Evolutionary conservation across 2,329 filamentous ascomycete genomes (phyloP).

Genomic region (Fusarium coffeatum): DNA sequence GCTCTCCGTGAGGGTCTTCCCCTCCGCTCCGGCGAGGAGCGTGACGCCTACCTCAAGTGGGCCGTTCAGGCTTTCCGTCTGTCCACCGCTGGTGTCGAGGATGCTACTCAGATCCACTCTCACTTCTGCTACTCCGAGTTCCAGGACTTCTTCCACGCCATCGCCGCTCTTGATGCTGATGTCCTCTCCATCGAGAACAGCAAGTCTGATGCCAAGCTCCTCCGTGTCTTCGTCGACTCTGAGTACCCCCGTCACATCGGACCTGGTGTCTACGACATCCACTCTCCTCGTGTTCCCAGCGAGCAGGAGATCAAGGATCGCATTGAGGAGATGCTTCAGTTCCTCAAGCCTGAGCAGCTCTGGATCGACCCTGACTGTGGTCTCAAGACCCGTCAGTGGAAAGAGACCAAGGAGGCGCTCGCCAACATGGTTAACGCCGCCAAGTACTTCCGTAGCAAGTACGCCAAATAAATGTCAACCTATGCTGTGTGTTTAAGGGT

Average conservation of each 20-base stretch:
- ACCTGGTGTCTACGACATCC: conserved; percentile 99
- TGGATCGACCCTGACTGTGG: conserved; percentile 99
- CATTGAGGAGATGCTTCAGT: conserved; percentile 96
- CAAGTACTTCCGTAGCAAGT: conserved; percentile 95
- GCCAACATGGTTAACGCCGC: conserved; percentile 98
- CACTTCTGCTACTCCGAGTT: conserved; percentile 99
- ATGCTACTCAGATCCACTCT: conserved; percentile 99
- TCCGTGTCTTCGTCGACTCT: conserved; percentile 98
- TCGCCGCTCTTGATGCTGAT: conserved; percentile 96
- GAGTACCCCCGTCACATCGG: conserved; percentile 98
- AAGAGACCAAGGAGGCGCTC: conserved; percentile 96
- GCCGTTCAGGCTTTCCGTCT: conserved; percentile 98
- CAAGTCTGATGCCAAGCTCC: conserved; percentile 99
- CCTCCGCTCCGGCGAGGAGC: conserved; percentile 92
- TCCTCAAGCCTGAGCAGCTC: conserved; percentile 97
- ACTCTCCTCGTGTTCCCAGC: conserved; percentile 96
- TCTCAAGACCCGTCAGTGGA: conserved; percentile 98
- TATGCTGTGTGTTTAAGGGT: conserved; percentile 30
- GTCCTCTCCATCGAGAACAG: conserved; percentile 99
- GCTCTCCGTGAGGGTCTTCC: conserved; percentile 99
- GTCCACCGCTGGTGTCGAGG: conserved; percentile 89
- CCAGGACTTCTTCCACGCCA: conserved; percentile 99
- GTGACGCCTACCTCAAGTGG: conserved; percentile 96
- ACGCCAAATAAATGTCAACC: conserved; percentile 66
- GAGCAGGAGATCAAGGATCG: conserved; percentile 99